A percentile compares a stretch with the other conserved stretches of the same genome.
phyloP scores from a whole-genome alignment of 2,329 filamentous ascomycete genomes.

The Venturia effusa region DNA sequence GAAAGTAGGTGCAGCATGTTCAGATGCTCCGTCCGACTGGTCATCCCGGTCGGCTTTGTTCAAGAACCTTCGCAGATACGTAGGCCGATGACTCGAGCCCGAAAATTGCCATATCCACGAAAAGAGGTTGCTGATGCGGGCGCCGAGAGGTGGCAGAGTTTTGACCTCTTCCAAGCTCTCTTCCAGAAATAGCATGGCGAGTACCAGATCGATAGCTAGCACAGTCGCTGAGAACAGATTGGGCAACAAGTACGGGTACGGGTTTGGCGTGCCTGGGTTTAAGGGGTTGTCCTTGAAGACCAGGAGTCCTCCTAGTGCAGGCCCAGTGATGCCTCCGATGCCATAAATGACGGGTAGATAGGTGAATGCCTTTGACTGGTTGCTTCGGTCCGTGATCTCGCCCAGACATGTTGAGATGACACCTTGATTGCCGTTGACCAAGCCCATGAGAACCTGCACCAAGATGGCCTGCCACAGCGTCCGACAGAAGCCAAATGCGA shows the following conservation, averaged over 20 bases:
- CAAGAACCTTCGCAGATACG: conserved; percentile 40
- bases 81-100: conserved; percentile 45
- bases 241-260: conserved; percentile 74
- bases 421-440: conserved; percentile 90
- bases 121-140: conserved; percentile 50
- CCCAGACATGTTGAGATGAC: conserved; percentile 89
- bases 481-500: conserved; percentile 76
- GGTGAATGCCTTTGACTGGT: conserved; percentile 86
- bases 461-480: conserved; percentile 74
- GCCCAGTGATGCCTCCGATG: conserved; percentile 84
- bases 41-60: conserved; percentile 14
- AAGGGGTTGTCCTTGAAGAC: conserved; percentile 54
- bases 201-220: conserved; percentile 58
- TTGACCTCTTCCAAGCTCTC: conserved; percentile 68
- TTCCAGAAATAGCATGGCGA: conserved; percentile 72
- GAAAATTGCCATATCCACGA: conserved; percentile 61
- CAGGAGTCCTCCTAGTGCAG: conserved; percentile 77
- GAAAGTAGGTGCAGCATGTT: conserved; percentile 16
- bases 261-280: conserved; percentile 37
- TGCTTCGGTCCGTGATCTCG: conserved; percentile 88
- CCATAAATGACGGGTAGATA: conserved; percentile 96
- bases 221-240: conserved; percentile 70
- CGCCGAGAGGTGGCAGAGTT: conserved; percentile 48
- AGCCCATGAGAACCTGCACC: conserved; percentile 81
- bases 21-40: conserved; percentile 10